phyloP scores from a whole-genome alignment of 495 filamentous ascomycete species.

The Penicillium lagena region DNA sequence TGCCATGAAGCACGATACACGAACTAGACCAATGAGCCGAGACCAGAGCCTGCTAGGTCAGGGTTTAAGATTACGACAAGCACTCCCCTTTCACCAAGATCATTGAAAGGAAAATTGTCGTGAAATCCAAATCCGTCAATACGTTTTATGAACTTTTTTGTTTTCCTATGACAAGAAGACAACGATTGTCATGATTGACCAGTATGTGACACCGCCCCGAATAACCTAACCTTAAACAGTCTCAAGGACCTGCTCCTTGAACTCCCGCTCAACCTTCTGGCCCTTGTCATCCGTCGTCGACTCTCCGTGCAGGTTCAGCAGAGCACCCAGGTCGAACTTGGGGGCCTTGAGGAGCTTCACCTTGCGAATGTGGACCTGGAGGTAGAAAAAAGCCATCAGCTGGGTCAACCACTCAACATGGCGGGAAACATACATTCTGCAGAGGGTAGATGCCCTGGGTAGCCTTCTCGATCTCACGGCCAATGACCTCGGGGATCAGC shows the following conservation, averaged over 20 bases:
- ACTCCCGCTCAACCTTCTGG: constrained; percentile 98
- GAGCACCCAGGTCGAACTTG: constrained; percentile 96
- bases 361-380: constrained; percentile 97
- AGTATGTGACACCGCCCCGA: constrained; percentile 20
- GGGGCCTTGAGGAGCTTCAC: constrained; percentile 97
- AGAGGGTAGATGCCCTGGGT: constrained; percentile 99
- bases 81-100: too few species aligned
- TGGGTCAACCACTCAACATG: neutral
- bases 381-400: constrained; percentile 19
- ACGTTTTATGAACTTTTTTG: constrained; percentile 30
- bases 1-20: too few species aligned
- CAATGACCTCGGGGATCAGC: constrained; percentile 98
- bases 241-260: constrained; percentile 95
- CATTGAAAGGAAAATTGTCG: too few species aligned
- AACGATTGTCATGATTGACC: constrained; percentile 20
- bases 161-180: constrained; percentile 25
- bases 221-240: constrained; percentile 59
- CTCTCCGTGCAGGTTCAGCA: constrained; percentile 94
- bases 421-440: constrained; percentile 71
- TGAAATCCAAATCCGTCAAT: constrained; percentile 12
- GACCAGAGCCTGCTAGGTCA: too few species aligned
- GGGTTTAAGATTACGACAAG: too few species aligned
- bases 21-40: too few species aligned
- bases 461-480: constrained; percentile 98
- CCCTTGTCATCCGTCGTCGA: constrained; percentile 92